Evolutionary conservation across 306 rosid species (phyloP).

Genomic region (Inga laurina): DNA sequence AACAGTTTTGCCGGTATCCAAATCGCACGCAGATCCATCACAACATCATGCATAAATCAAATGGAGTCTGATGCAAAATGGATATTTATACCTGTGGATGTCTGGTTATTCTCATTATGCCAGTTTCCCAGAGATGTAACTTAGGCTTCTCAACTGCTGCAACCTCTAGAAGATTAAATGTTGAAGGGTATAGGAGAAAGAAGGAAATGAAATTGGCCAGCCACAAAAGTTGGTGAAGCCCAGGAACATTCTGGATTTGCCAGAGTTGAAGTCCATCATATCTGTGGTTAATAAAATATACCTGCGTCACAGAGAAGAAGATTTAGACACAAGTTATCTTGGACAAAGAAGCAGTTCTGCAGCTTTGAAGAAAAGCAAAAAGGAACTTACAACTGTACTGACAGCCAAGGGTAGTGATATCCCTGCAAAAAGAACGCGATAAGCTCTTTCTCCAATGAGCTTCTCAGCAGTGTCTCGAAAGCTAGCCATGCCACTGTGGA

Average conservation of each 20-base stretch:
- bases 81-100: slow-evolving; percentile 81
- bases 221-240: slow-evolving; percentile 84
- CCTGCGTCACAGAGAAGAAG: slow-evolving; percentile 55
- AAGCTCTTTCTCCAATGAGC: slow-evolving; percentile 85
- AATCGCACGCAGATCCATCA: neutral
- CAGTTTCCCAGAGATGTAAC: slow-evolving; percentile 97
- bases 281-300: slow-evolving; percentile 91
- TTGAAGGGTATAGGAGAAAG: slow-evolving; percentile 86
- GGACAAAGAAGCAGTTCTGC: slow-evolving; percentile 4
- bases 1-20: neutral
- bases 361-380: slow-evolving; percentile 5
- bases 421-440: slow-evolving; percentile 95
- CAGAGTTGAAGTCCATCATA: slow-evolving; percentile 92
- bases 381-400: slow-evolving; percentile 77
- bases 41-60: neutral
- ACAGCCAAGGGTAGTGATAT: slow-evolving; percentile 85
- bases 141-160: slow-evolving; percentile 99
- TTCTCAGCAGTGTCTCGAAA: slow-evolving; percentile 83
- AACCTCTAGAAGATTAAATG: slow-evolving; percentile 91
- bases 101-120: slow-evolving; percentile 92
- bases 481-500: slow-evolving; percentile 92
- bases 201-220: slow-evolving; percentile 80
- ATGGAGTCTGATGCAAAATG: neutral
- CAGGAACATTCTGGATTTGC: slow-evolving; percentile 74
- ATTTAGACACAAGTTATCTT: neutral